Conservation (phyloP, 352 stramenopile genomes). For the Phytophthora kernoviae region DNA sequence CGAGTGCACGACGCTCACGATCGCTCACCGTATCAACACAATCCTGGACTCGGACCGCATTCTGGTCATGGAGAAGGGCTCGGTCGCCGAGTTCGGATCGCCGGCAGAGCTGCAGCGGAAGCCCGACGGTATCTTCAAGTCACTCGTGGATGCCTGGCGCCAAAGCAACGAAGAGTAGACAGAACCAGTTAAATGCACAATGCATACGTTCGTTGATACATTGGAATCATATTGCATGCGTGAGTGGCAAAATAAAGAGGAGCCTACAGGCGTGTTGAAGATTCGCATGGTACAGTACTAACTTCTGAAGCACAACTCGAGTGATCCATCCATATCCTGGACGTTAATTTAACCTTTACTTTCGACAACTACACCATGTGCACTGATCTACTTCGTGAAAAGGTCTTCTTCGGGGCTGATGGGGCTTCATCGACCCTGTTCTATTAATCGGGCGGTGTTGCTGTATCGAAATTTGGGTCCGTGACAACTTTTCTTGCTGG, state of each 20-base stretch:
- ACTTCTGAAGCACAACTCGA: too few relatives aligned
- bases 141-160: constrained; percentile 57
- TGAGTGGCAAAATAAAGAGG: too few relatives aligned
- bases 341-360: not conserved
- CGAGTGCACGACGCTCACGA: constrained; percentile 94
- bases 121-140: constrained; percentile 57
- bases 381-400: constrained; percentile 17
- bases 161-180: constrained; percentile 31
- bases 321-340: too few relatives aligned
- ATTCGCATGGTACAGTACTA: too few relatives aligned
- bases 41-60: constrained; percentile 97
- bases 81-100: constrained; percentile 87
- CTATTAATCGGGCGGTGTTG: constrained; percentile 14
- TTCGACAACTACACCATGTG: constrained; percentile 5
- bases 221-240: too few relatives aligned
- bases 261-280: too few relatives aligned
- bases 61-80: constrained; percentile 94
- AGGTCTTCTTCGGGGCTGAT: constrained; percentile 12
- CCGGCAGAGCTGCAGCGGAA: constrained; percentile 79
- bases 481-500: constrained; percentile 30
- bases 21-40: constrained; percentile 97
- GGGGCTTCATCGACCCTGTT: constrained; percentile 18
- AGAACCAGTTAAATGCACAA: too few relatives aligned
- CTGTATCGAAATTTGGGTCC: constrained; percentile 3
- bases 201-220: too few relatives aligned